These are phyloP conservation scores for Angomonas ambiguus DNA, from an alignment of 208 protist genomes.

Conservation along the genomic window DNA sequence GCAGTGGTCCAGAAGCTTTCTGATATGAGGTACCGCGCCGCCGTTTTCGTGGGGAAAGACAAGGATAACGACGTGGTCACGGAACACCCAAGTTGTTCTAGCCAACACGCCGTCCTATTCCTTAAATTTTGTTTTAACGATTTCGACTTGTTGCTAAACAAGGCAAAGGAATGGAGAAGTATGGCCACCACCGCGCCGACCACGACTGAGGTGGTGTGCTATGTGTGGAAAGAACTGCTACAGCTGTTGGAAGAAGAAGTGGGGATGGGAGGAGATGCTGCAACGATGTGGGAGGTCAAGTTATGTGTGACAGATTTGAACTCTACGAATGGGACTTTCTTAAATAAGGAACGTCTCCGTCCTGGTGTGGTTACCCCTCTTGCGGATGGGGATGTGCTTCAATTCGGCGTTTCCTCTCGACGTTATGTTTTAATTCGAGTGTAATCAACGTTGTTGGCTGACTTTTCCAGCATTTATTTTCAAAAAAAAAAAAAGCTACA, in stretches of 20 bases:
- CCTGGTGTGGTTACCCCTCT: constrained; percentile 33
- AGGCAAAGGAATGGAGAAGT: not conserved
- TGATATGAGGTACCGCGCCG: constrained; percentile 32
- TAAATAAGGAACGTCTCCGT: constrained; percentile 50
- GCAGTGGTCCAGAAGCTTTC: constrained; percentile 25
- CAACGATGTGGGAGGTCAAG: constrained; percentile 49
- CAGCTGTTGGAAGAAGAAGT: constrained; percentile 19
- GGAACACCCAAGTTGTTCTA: constrained; percentile 78
- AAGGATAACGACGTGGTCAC: constrained; percentile 55
- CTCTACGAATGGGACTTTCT: constrained; percentile 65
- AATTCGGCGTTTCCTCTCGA: constrained; percentile 64
- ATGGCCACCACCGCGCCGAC: not conserved
- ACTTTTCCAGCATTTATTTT: no score
- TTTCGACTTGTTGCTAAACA: constrained; percentile 7
- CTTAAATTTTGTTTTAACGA: constrained; percentile 49
- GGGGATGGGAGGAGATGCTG: constrained; percentile 22
- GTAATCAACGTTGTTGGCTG: not conserved
- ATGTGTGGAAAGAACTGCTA: constrained; percentile 21
- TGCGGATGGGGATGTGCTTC: constrained; percentile 65
- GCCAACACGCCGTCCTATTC: constrained; percentile 71
- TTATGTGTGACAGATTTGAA: constrained; percentile 66
- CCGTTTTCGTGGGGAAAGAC: constrained; percentile 71
- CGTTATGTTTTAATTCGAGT: constrained; percentile 64
- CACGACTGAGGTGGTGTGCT: not conserved
- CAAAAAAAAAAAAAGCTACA: no score